Evolutionary conservation across 2,329 filamentous ascomycete species (phyloP).

Genomic region (Aureobasidium melanogenum): DNA sequence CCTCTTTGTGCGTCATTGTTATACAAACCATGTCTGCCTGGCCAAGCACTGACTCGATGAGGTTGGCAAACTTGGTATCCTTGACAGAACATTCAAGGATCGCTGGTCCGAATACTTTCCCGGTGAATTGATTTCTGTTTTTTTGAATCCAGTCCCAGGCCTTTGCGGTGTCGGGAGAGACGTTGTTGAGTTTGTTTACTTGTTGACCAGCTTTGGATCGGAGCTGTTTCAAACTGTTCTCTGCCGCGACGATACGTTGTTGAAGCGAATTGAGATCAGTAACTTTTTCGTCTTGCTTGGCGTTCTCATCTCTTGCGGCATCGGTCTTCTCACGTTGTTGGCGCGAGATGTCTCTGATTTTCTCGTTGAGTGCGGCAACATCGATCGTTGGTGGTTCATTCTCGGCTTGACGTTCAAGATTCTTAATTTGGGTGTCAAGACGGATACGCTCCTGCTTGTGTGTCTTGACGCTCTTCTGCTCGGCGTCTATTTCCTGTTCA

Average conservation of each 20-base stretch:
- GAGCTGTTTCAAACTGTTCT: constrained; percentile 49
- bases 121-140: constrained; percentile 60
- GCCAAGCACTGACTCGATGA: constrained; percentile 50
- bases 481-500: constrained; percentile 31
- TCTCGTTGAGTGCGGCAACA: constrained; percentile 59
- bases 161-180: constrained; percentile 54
- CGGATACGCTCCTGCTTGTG: constrained; percentile 23
- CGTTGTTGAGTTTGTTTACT: constrained; percentile 51
- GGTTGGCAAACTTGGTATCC: constrained; percentile 56
- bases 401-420: constrained; percentile 54
- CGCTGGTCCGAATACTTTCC: constrained; percentile 71
- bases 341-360: constrained; percentile 52
- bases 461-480: constrained; percentile 33
- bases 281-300: constrained; percentile 14
- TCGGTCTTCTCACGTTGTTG: constrained; percentile 37
- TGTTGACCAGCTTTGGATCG: constrained; percentile 70
- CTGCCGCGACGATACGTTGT: constrained; percentile 30
- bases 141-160: constrained; percentile 78
- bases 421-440: constrained; percentile 45
- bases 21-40: constrained; percentile 51
- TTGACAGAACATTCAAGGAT: constrained; percentile 73
- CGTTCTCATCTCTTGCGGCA: constrained; percentile 29
- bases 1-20: constrained; percentile 64
- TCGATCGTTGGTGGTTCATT: constrained; percentile 61
- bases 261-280: constrained; percentile 29